phyloP scores from a whole-genome alignment of 2,329 filamentous ascomycete species.

The Colletotrichum sp. region DNA sequence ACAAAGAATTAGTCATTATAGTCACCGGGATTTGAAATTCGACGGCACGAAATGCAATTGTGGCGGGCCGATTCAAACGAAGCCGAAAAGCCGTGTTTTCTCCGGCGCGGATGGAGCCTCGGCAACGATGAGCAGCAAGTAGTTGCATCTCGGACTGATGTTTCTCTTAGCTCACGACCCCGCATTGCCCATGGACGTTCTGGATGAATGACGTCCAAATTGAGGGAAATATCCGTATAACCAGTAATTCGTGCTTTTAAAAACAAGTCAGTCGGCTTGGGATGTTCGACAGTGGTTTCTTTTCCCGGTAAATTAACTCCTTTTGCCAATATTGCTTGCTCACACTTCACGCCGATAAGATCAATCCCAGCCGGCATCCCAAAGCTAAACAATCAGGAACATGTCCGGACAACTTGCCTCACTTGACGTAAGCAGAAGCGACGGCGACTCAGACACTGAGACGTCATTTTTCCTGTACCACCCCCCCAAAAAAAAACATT shows the following conservation, averaged over 20 bases:
- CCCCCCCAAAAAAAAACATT: background rate
- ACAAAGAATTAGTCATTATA: background rate
- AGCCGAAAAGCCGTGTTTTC: conserved; percentile 19
- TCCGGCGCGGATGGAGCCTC: conserved; percentile 4
- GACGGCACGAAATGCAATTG: background rate
- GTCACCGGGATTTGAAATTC: background rate
- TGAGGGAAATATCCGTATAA: background rate
- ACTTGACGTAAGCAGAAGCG: conserved; percentile 39
- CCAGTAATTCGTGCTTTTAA: background rate
- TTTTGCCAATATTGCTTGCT: background rate
- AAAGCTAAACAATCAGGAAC: background rate
- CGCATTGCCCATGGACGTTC: background rate
- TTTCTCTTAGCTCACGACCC: conserved; percentile 15
- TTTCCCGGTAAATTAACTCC: background rate
- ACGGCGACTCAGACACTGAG: background rate
- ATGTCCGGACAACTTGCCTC: conserved; percentile 23
- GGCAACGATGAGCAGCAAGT: background rate
- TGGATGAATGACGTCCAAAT: conserved; percentile 9
- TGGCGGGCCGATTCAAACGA: background rate
- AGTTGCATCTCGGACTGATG: background rate
- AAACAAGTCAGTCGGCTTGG: background rate
- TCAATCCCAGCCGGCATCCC: background rate
- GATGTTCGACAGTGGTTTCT: background rate
- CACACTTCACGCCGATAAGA: background rate
- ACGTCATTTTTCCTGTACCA: background rate